Evolutionary conservation across 2,329 filamentous ascomycete genomes (phyloP), one percentile per base, ranked within the genome.

Genomic region (Cladophialophora chaetospira): DNA sequence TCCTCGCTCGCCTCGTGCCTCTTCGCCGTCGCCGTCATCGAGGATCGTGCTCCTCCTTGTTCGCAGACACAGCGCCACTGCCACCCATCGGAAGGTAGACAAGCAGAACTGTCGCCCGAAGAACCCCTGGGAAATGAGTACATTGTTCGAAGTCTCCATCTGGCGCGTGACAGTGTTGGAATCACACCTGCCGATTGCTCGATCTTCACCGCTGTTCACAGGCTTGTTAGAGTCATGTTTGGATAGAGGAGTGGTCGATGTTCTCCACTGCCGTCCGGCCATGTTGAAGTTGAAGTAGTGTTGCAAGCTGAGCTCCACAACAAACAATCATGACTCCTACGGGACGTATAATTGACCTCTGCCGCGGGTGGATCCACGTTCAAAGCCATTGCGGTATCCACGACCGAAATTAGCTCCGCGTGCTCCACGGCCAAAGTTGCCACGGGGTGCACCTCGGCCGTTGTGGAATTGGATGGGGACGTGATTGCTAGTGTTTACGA

Each of bases 321-420:
- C n/a, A n/a, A n/a, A n/a, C n/a, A n/a, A n/a, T n/a, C n/a, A n/a
- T n/a, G n/a, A n/a, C n/a, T n/a, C 44, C 57, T 49, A 66, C 38
- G 64, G 64, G n/a, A 66, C 63, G 57, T 65, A 67, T 38, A 67
- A 50, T 46, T 63, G 62, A 53, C 65, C 65, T 59, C 61, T 60
- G 13, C 65, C 65, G 44, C 65, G 64, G 17, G 58, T 35, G 44
- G 61, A 52, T 40, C 62, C 60, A 49, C 64, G 62, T 57, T 66
- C 60, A 9, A 59, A 25, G 19, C 64, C 60, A 53, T 59, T 55
- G 25, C 52, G 47, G 26, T 42, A 51, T 36, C 63, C 63, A 38
- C 63, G 64, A 45, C 42, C 15, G 23, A 50, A 23, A 25, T 47
- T 56, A 8, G 51, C 44, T 29, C 59, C 59, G 9, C 63, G 49